A percentile compares a stretch with the other conserved stretches of the same genome.
Conservation (phyloP, 768 basidiomycete species). For the Leccinum pellstonianum region DNA sequence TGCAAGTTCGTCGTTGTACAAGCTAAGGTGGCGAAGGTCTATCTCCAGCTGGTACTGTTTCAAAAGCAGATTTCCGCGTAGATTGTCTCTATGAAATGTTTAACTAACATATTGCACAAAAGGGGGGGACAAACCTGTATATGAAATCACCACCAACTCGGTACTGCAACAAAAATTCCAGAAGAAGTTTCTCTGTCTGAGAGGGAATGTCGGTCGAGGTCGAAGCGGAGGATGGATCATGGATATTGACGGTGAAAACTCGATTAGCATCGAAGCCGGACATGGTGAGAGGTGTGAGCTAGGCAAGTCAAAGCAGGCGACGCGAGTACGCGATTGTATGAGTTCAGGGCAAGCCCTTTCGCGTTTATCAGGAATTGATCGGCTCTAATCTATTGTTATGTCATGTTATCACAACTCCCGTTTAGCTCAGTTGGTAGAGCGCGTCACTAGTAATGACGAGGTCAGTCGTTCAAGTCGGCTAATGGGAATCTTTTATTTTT, state of each 20-base stretch:
- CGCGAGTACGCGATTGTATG: slow-evolving; percentile 12
- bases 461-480: slow-evolving; percentile 44
- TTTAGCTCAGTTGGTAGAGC: slow-evolving; percentile 52
- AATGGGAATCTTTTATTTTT: slow-evolving; percentile 30
- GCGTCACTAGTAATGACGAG: slow-evolving; percentile 49
- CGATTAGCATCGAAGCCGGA: slow-evolving; percentile 85
- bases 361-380: slow-evolving; percentile 17
- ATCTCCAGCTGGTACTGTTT: slow-evolving; percentile 88
- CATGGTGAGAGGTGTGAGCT: slow-evolving; percentile 42
- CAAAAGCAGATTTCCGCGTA: slow-evolving; percentile 84
- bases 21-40: slow-evolving; percentile 64
- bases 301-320: not conserved
- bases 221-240: slow-evolving; percentile 53
- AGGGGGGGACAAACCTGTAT: slow-evolving; percentile 61
- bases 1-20: slow-evolving; percentile 96
- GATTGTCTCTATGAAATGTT: slow-evolving; percentile 59
- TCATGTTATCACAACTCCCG: slow-evolving; percentile 15
- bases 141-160: slow-evolving; percentile 89
- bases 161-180: slow-evolving; percentile 86
- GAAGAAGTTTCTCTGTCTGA: slow-evolving; percentile 74
- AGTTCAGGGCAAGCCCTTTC: slow-evolving; percentile 32
- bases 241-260: slow-evolving; percentile 79
- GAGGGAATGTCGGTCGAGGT: slow-evolving; percentile 70
- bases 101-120: not conserved
- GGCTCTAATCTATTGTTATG: not conserved